Evolutionary conservation across 768 basidiomycete genomes (phyloP), one percentile per base, ranked within the genome.

Genomic region (Gelatoporia subvermispora): DNA sequence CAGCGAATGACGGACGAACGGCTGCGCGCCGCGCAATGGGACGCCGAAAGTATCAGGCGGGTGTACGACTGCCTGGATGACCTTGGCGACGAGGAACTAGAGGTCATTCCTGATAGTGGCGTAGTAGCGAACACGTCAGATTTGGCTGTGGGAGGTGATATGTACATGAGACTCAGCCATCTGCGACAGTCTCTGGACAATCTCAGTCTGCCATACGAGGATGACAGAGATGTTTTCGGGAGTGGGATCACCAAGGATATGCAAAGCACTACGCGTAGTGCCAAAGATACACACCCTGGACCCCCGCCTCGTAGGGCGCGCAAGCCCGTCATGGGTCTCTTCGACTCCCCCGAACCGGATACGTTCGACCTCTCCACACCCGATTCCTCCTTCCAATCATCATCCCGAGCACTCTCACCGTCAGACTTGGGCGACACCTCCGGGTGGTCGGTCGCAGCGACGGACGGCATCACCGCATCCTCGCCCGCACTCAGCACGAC

Each of bases 1-100:
- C 88, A 91, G 60, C 65, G 63, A 1, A 75, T 78, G 55, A 88
- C 88, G 0, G 66, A 74, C 4, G 69, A 69, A 35, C 80, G 82
- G 50, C 69, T 90, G 22, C 75, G 76, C n/a, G 76, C 76, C 3
- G 85, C 87, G 9, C 85, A 88, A 55, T 74, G 77, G 49, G 86
- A 90, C 56, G 82, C 83, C 2, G 77, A 85, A 41, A 77, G 76
- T 46, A 88, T 92, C 52, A 74, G 75, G 40, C 77, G 77, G 47
- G 75, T 81, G 5, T 91, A 89, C 53, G 86, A 88, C 51, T 81
- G 70, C 47, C 72, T 90, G 34, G 74, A 74, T 20, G 80, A 82
- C 39, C 74, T 72, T 11, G 73, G 74, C 43, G 70, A 73, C 28
- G 65, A 74, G 13, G 79, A 84, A 45, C 66, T 78, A 36, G 71